phyloP scores from a whole-genome alignment of 768 basidiomycete species.

The Mycena vitilis region DNA sequence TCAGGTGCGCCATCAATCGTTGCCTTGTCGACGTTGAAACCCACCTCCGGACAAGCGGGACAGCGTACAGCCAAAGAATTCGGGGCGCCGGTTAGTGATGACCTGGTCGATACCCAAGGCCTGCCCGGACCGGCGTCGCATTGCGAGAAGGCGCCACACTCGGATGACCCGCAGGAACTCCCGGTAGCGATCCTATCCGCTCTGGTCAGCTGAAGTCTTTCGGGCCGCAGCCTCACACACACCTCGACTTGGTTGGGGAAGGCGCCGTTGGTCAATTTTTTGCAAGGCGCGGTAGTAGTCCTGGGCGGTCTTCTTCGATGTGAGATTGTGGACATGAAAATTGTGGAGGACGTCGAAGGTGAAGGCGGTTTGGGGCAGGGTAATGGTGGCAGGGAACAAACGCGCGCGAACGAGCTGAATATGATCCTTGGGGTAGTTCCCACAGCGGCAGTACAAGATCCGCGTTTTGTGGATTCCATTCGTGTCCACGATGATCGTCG shows the following conservation, averaged over 20 bases:
- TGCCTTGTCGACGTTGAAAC: conserved; percentile 40
- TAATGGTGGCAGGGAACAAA: conserved; percentile 37
- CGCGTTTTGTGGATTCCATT: conserved; percentile 6
- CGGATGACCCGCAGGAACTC: conserved; percentile 39
- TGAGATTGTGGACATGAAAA: conserved; percentile 46
- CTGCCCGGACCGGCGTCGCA: conserved; percentile 39
- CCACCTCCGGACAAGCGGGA: conserved; percentile 43
- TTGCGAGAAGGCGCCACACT: conserved; percentile 40
- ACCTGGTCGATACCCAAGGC: conserved; percentile 34
- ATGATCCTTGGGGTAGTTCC: not conserved
- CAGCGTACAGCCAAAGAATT: conserved; percentile 38
- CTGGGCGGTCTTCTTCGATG: conserved; percentile 45
- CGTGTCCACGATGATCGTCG: not conserved
- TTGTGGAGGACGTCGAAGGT: conserved; percentile 35
- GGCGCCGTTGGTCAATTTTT: conserved; percentile 37
- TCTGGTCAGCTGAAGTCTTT: not conserved
- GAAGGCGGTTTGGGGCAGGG: conserved; percentile 32
- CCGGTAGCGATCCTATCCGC: conserved; percentile 37
- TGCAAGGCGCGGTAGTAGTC: conserved; percentile 42
- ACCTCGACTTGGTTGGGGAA: conserved; percentile 34
- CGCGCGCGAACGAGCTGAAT: not conserved
- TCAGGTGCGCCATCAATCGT: conserved; percentile 30
- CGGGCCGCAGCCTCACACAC: not conserved
- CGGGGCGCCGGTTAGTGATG: conserved; percentile 24
- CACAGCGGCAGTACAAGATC: conserved; percentile 7